Conservation (phyloP, 306 rosid genomes). For the Nissolia schottii region DNA sequence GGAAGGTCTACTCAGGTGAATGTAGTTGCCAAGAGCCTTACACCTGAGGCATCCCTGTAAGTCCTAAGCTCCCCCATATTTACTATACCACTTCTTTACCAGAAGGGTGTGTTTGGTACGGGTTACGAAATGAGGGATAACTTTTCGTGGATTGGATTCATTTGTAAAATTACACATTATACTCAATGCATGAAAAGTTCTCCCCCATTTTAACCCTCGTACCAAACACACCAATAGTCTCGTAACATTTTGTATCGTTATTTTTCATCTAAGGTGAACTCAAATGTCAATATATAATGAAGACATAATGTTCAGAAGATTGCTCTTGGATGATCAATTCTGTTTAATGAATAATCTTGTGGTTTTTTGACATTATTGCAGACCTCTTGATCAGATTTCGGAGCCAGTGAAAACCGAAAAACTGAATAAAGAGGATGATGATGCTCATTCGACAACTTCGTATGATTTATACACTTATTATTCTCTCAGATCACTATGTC, state of each 20-base stretch:
- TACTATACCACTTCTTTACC: not conserved
- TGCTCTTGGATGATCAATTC: not conserved
- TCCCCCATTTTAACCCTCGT: too few relatives aligned
- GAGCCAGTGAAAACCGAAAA: conserved; percentile 39
- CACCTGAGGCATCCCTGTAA: conserved; percentile 53
- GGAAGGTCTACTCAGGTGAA: conserved; percentile 40
- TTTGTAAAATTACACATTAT: too few relatives aligned
- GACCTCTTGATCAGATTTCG: conserved; percentile 51
- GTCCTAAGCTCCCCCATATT: conserved; percentile 13
- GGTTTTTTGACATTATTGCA: conserved; percentile 35
- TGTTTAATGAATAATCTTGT: conserved; percentile 1
- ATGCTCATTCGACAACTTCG: conserved; percentile 75
- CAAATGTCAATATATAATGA: not conserved
- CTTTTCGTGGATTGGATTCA: too few relatives aligned
- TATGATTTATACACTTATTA: conserved; percentile 38
- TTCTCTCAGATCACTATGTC: not conserved
- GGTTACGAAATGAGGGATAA: too few relatives aligned
- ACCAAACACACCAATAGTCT: too few relatives aligned
- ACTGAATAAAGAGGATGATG: conserved; percentile 60
- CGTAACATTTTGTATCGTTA: too few relatives aligned
- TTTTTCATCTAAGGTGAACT: not conserved
- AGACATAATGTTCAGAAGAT: not conserved
- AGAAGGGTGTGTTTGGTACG: too few relatives aligned
- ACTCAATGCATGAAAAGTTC: too few relatives aligned
- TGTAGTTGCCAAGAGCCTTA: conserved; percentile 33